These are phyloP conservation scores for Pythium aquatile DNA, from an alignment of 352 stramenopile genomes.

Conservation along the genomic window DNA sequence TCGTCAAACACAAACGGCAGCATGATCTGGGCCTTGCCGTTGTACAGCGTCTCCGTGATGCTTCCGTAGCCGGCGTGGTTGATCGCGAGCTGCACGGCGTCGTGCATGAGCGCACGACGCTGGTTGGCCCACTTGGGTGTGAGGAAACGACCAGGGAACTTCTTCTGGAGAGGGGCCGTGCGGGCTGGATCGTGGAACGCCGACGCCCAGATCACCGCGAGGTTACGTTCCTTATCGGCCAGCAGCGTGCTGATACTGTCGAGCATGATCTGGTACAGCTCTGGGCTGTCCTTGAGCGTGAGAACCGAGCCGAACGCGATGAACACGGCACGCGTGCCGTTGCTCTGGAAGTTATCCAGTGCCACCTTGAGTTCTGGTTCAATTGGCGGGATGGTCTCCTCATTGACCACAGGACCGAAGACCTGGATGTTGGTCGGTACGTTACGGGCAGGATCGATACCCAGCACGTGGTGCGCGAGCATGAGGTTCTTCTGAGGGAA, in stretches of 20 bases:
- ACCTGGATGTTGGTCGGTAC: slow-evolving; percentile 28
- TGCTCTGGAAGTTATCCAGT: slow-evolving; percentile 15
- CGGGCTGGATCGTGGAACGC: slow-evolving; percentile 19
- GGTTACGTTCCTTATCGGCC: slow-evolving; percentile 13
- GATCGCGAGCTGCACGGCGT: slow-evolving; percentile 26
- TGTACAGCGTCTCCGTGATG: slow-evolving; percentile 27
- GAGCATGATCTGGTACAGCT: slow-evolving; percentile 25
- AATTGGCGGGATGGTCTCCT: slow-evolving; percentile 26
- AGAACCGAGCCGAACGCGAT: slow-evolving; percentile 29
- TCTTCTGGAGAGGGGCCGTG: slow-evolving; percentile 14
- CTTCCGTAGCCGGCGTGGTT: slow-evolving; percentile 25
- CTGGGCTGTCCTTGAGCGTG: slow-evolving; percentile 25
- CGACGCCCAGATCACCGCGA: slow-evolving; percentile 26
- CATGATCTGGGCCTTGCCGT: slow-evolving; percentile 28
- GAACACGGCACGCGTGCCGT: slow-evolving; percentile 18
- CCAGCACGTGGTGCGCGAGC: slow-evolving; percentile 28
- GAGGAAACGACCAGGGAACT: slow-evolving; percentile 24
- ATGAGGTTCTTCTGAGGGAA: slow-evolving; percentile 30
- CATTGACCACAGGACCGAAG: slow-evolving; percentile 26
- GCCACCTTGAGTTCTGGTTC: slow-evolving; percentile 22
- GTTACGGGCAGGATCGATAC: slow-evolving; percentile 25
- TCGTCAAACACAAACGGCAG: slow-evolving; percentile 27
- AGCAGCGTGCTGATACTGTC: slow-evolving; percentile 17
- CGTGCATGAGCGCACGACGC: slow-evolving; percentile 27
- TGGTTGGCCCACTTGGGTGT: slow-evolving; percentile 27